A percentile compares a stretch with the other conserved stretches of the same genome.
These are phyloP conservation scores for Cadophora sp. DNA, from an alignment of 2,329 filamentous ascomycete genomes.

Conservation along the genomic window DNA sequence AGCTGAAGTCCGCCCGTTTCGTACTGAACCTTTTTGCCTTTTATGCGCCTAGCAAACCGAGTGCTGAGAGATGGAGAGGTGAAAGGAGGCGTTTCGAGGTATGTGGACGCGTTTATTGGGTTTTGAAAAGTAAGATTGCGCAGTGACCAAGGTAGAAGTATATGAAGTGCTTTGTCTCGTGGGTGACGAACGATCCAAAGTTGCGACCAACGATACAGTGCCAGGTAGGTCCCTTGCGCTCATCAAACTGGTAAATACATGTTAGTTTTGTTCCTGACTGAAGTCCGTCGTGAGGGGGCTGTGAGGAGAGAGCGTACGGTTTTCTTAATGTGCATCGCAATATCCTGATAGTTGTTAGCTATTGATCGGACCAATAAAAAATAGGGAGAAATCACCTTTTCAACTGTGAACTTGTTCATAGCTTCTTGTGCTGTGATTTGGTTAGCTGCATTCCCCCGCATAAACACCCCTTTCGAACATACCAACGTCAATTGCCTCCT, in stretches of 20 bases:
- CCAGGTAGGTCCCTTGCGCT: slow-evolving; percentile 97
- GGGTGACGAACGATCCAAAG: slow-evolving; percentile 98
- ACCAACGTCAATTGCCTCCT: slow-evolving; percentile 96
- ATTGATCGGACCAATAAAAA: slow-evolving; percentile 1
- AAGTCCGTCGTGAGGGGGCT: not conserved
- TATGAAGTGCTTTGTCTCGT: slow-evolving; percentile 99
- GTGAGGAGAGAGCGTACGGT: slow-evolving; percentile 62
- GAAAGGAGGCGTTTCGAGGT: slow-evolving; percentile 1
- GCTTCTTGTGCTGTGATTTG: slow-evolving; percentile 66
- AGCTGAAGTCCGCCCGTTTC: not conserved
- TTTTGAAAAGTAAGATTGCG: slow-evolving; percentile 98
- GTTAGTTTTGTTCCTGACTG: slow-evolving; percentile 23
- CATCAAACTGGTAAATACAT: slow-evolving; percentile 75
- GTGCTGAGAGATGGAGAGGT: not conserved
- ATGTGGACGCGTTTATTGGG: slow-evolving; percentile 66
- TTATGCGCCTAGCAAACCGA: slow-evolving; percentile 6
- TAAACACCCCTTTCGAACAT: slow-evolving; percentile 50
- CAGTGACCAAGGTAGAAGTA: slow-evolving; percentile 99
- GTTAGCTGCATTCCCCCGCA: slow-evolving; percentile 37
- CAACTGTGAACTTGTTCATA: slow-evolving; percentile 74
- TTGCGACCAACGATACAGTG: slow-evolving; percentile 98
- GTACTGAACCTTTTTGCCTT: slow-evolving; percentile 7
- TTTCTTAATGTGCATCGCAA: slow-evolving; percentile 94
- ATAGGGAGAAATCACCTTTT: slow-evolving; percentile 60
- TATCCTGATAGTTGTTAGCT: slow-evolving; percentile 67